Evolutionary conservation across 1,284 basidiomycete genomes (phyloP).

Genomic region (Golubevia sp.): DNA sequence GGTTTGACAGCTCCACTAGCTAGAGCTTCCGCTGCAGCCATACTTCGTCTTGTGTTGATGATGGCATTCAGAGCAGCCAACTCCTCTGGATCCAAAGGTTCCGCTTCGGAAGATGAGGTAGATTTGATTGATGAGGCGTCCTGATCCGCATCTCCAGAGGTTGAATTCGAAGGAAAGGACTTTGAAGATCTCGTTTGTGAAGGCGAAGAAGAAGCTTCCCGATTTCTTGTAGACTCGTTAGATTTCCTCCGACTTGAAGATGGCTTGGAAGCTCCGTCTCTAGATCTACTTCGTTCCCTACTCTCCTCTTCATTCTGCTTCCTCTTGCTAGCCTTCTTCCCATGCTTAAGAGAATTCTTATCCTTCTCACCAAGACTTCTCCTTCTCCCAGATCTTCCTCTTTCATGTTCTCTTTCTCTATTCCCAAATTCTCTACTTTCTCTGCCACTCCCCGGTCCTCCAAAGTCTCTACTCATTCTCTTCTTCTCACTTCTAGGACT

Average conservation of each 20-base stretch:
- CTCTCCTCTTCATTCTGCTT: not conserved
- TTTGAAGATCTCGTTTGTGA: not conserved
- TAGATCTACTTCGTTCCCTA: not conserved
- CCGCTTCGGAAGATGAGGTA: slow-evolving; percentile 1
- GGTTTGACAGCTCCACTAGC: slow-evolving; percentile 34
- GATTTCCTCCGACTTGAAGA: not conserved
- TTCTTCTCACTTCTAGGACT: slow-evolving; percentile 11
- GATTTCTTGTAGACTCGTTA: not conserved
- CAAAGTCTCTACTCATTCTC: slow-evolving; percentile 8
- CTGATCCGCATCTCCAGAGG: not conserved
- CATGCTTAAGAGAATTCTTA: not conserved
- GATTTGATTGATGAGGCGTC: not conserved
- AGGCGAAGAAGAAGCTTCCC: not conserved
- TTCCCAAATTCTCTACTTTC: slow-evolving; percentile 1
- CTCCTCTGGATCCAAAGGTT: slow-evolving; percentile 52
- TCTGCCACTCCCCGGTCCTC: no score
- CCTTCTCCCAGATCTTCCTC: slow-evolving; percentile 5
- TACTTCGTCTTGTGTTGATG: slow-evolving; percentile 57
- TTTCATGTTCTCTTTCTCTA: slow-evolving; percentile 5
- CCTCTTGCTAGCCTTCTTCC: slow-evolving; percentile 3
- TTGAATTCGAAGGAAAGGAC: not conserved
- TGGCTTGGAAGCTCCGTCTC: not conserved
- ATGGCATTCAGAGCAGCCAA: slow-evolving; percentile 57
- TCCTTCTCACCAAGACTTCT: slow-evolving; percentile 3
- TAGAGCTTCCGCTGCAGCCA: slow-evolving; percentile 53